Base-by-base conservation (phyloP, 2,329 filamentous ascomycete species). In the Paracoccidioides brasiliensis region DNA sequence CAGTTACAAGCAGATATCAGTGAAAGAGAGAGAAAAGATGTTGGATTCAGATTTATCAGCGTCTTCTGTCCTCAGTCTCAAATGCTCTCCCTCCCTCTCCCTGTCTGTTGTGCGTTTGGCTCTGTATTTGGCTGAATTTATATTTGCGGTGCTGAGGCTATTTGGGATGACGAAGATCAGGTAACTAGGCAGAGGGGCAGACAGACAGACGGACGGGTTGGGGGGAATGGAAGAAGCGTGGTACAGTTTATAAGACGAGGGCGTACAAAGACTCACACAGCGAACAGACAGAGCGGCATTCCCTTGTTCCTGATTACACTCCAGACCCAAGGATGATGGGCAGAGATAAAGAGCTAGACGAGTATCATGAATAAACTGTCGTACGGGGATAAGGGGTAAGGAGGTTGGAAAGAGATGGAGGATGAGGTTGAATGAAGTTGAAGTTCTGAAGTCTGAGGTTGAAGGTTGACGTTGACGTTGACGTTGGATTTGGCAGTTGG, bases 211-310 rank as follows among this genome's bases (percentile, higher is more conserved):
- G 2, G 22, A 22, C 22, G 22, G 22, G 22, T 22, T 22, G 53
- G 43, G 46, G 44, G 44, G 44, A 53, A 57, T 52, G 53, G 49
- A 42, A 56, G 45, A 55, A 42, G 53, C 43, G 59, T 61, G 51
- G 58, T 57, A 61, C 57, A 58, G 58, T 40, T 51, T 54, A 33
- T 44, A 56, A 56, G 55, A 55, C 56, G 54, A 59, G 53, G 59
- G 57, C 55, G 59, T 58, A 61, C 56, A 59, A 59, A 59, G 58
- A 56, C 55, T 55, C 48, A 55, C 46, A 46, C 53, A 41, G 52
- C n/a, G 53, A 50, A 54, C 54, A 53, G 48, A 46, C 43, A 41
- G 55, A 52, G 55, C 54, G 55, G 55, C 57, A 54, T 48, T 40
- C 33, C 53, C 37, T 38, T 33, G 42, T 45, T 35, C 41, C 40